phyloP scores from a whole-genome alignment of 2,329 filamentous ascomycete species.

The Biscogniauxia marginata region DNA sequence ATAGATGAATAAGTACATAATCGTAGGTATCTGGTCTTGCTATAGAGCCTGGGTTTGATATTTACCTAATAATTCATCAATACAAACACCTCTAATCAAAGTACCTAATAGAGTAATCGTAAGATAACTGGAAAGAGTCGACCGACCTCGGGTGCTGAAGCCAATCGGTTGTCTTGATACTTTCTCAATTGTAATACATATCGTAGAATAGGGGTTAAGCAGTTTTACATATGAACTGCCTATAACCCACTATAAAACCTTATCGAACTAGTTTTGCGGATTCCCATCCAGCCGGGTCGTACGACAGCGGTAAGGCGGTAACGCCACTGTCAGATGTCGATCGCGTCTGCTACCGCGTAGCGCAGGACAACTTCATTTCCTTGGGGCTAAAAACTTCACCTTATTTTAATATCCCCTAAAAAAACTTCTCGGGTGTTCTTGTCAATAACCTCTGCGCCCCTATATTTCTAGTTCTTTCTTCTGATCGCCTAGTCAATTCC shows the following conservation, averaged over 20 bases:
- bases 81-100: too few species aligned
- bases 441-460: neutral
- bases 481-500: neutral
- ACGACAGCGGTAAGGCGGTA: conserved; percentile 15
- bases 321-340: neutral
- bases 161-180: neutral
- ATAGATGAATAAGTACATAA: too few species aligned
- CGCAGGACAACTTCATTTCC: neutral
- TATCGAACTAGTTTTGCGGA: neutral
- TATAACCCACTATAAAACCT: neutral
- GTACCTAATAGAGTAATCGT: too few species aligned
- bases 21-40: too few species aligned
- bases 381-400: neutral
- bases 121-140: too few species aligned
- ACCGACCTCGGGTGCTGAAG: neutral
- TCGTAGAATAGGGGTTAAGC: too few species aligned
- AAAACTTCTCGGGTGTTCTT: neutral
- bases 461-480: neutral
- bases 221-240: conserved; percentile 13
- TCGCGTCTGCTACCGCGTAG: neutral
- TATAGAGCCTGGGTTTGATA: too few species aligned
- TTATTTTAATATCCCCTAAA: neutral
- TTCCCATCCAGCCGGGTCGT: conserved; percentile 16
- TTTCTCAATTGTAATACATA: neutral
- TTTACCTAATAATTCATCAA: too few species aligned